These are phyloP conservation scores for Fusarium concolor DNA, from an alignment of 2,329 filamentous ascomycete species.

Conservation along the genomic window DNA sequence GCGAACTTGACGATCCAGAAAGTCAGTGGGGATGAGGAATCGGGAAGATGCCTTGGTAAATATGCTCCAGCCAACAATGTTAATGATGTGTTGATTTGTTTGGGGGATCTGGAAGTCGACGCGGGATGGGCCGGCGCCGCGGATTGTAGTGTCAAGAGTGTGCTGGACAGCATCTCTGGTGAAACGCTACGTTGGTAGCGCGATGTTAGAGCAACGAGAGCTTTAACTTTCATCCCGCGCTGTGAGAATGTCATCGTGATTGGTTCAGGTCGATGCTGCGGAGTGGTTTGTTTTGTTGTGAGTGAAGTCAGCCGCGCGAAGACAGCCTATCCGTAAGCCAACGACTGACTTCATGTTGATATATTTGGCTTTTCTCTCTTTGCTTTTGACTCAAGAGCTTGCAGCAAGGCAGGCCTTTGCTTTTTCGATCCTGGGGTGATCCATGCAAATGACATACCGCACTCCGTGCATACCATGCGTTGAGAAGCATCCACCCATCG, in stretches of 20 bases:
- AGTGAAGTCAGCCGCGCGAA: background rate
- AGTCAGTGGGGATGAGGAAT: background rate
- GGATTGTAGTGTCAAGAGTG: background rate
- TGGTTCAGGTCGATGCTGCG: background rate
- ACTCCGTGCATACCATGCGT: constrained; percentile 6
- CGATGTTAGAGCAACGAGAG: constrained; percentile 8
- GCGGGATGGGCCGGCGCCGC: constrained; percentile 39
- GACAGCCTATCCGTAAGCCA: background rate
- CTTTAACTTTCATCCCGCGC: background rate
- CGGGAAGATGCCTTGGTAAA: background rate
- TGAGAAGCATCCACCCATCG: constrained; percentile 15
- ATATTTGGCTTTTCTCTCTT: background rate
- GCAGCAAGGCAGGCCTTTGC: constrained; percentile 8
- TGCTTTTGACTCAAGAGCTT: background rate
- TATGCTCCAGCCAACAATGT: background rate
- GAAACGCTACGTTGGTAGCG: background rate
- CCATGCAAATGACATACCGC: constrained; percentile 27
- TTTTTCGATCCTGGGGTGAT: constrained; percentile 23
- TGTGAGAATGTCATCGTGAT: constrained; percentile 1
- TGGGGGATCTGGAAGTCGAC: constrained; percentile 9
- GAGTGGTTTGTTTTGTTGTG: background rate
- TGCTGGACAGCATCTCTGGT: background rate
- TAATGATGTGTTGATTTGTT: constrained; percentile 2
- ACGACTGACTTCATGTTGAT: background rate
- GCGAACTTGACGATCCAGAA: background rate